Percentiles rank a stretch among this genome's conserved stretches.
These are phyloP conservation scores for Pestalotiopsis sp. DNA, from an alignment of 2,329 filamentous ascomycete species.

Conservation along the genomic window DNA sequence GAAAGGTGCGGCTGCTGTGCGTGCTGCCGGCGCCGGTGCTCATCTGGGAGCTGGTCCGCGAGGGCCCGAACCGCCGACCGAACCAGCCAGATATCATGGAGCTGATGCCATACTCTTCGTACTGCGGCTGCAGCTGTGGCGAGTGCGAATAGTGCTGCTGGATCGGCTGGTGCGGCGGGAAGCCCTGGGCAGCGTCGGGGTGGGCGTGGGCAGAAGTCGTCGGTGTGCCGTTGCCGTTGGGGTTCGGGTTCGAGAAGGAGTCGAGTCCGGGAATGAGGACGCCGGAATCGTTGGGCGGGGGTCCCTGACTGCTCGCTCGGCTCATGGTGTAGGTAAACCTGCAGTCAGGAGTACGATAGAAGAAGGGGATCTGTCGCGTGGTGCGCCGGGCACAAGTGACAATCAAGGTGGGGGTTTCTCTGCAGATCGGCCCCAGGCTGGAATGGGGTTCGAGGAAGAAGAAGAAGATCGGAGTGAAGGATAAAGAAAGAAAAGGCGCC, in stretches of 20 bases:
- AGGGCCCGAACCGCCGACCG: background rate
- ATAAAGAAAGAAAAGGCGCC: background rate
- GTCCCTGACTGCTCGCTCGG: background rate
- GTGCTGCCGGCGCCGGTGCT: slow-evolving; percentile 4
- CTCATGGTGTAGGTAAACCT: background rate
- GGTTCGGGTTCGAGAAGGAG: background rate
- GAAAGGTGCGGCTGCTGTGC: slow-evolving; percentile 15
- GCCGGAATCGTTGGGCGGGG: slow-evolving; percentile 2
- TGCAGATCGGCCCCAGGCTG: background rate
- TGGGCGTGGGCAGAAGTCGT: background rate
- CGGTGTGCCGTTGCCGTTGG: background rate
- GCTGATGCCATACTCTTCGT: slow-evolving; percentile 9
- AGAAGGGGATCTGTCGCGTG: background rate
- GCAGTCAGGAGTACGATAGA: background rate
- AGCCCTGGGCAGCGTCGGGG: background rate
- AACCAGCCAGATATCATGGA: slow-evolving; percentile 10
- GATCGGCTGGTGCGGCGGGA: background rate
- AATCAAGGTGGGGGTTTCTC: background rate
- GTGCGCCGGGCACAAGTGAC: background rate
- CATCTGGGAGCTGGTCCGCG: slow-evolving; percentile 19
- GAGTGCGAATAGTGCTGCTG: background rate
- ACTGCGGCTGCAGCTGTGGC: background rate
- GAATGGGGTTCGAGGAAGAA: background rate
- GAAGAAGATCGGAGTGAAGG: background rate
- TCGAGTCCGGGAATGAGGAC: slow-evolving; percentile 7